Percentiles rank a stretch among this genome's conserved stretches.
These are phyloP conservation scores for Ceratocystis smalleyi DNA, from an alignment of 2,329 filamentous ascomycete species.

Conservation along the genomic window DNA sequence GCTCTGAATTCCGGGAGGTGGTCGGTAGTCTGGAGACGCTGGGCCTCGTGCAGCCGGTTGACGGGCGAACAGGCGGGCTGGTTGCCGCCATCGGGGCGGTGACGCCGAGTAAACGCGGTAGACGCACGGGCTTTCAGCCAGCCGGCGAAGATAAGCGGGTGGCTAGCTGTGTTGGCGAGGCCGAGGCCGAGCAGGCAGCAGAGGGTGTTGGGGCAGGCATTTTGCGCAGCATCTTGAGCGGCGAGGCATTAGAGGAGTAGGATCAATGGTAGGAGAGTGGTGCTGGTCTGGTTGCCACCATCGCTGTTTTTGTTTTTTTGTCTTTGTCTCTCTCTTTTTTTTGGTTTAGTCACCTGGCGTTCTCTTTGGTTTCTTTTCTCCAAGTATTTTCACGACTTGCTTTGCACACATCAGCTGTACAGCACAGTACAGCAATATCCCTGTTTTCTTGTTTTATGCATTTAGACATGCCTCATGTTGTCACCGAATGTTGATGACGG, in stretches of 20 bases:
- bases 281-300: neutral
- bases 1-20: conserved; percentile 88
- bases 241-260: conserved; percentile 39
- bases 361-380: neutral
- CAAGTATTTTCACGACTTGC: too few relatives aligned
- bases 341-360: neutral
- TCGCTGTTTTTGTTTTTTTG: neutral
- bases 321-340: neutral
- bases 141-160: conserved; percentile 59
- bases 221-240: conserved; percentile 45
- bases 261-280: neutral
- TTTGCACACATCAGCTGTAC: too few relatives aligned
- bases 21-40: conserved; percentile 77
- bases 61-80: conserved; percentile 54
- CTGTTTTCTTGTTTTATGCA: neutral
- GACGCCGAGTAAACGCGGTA: conserved; percentile 56
- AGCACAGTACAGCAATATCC: neutral
- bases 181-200: conserved; percentile 58
- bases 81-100: conserved; percentile 32
- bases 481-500: neutral
- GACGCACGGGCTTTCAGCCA: conserved; percentile 38
- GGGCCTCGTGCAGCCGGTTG: conserved; percentile 57
- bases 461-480: neutral
- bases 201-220: conserved; percentile 47
- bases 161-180: conserved; percentile 64